Evolutionary conservation across 805 yeast species (phyloP).

Genomic region (Suhomyces sp.): DNA sequence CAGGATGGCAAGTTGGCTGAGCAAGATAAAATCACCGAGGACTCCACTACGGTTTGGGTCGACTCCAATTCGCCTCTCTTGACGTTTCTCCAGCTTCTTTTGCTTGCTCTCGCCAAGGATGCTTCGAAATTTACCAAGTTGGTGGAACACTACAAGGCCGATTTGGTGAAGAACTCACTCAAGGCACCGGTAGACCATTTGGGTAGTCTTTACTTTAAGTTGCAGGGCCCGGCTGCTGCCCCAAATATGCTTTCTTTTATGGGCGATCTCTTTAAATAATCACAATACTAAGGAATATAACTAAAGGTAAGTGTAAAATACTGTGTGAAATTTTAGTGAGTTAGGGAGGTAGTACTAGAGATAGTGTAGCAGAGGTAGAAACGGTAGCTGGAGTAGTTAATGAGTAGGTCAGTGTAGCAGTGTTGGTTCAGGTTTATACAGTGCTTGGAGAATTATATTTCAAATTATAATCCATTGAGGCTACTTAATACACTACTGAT

Average conservation of each 20-base stretch:
- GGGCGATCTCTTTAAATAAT: slow-evolving; percentile 47
- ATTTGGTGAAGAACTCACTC: slow-evolving; percentile 34
- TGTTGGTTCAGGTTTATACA: too few relatives aligned
- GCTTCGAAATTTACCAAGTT: slow-evolving; percentile 50
- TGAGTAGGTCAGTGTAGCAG: too few relatives aligned
- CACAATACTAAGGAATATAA: too few relatives aligned
- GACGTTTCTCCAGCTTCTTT: slow-evolving; percentile 68
- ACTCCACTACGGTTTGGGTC: slow-evolving; percentile 27
- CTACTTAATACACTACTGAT: too few relatives aligned
- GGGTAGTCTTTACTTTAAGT: slow-evolving; percentile 58
- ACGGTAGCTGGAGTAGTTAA: too few relatives aligned
- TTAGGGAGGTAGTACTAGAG: too few relatives aligned
- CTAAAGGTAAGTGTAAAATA: too few relatives aligned
- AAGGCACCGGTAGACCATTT: slow-evolving; percentile 48
- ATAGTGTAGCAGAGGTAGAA: too few relatives aligned
- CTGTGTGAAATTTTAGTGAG: too few relatives aligned
- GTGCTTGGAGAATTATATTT: too few relatives aligned
- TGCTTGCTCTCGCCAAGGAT: slow-evolving; percentile 54
- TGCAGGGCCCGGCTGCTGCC: slow-evolving; percentile 3
- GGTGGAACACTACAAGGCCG: slow-evolving; percentile 45
- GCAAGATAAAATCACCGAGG: slow-evolving; percentile 17
- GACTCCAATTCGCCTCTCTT: slow-evolving; percentile 46
- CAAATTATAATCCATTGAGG: too few relatives aligned
- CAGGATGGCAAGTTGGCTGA: slow-evolving; percentile 8
- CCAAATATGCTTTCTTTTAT: slow-evolving; percentile 57